Base-by-base conservation (phyloP, 176 grass and related monocot genomes). In the Guadua angustifolia region DNA sequence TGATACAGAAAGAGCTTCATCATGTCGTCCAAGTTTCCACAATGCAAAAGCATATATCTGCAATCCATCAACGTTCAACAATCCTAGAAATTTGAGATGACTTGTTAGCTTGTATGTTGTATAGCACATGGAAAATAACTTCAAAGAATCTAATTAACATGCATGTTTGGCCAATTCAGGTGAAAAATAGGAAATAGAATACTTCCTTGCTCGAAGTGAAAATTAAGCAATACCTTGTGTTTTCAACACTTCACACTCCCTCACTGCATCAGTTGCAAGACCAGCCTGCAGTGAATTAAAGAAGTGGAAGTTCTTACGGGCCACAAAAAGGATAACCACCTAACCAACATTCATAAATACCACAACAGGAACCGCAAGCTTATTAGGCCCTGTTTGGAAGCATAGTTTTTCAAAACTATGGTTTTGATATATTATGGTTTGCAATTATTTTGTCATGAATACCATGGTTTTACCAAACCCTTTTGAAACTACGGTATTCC, bases 1-100 rank as follows among this genome's bases (percentile, higher is more conserved):
- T 60, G 91, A 92, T 78, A 93, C 62, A 51, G 83, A 78, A 39
- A 98, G 89, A 83, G 93, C 91, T 83, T 83, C 81, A 18, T 98
- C 84, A 39, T 45, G 76, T 19, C 44, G 91, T 61, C 92, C 92
- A 83, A 78, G 77, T 91, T 93, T 98, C 89, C 91, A 98, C 85
- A 98, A 88, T 90, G 93, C 82, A 91, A 98, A 19, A 88, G 93
- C 92, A 78, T 98, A 93, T 87, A 95, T 83, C 87, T 95, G 95
- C 64, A 98, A 86, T 71, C 93, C 93, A n/a, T 95, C 89, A 38
- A 44, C 5, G 26, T 70, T 92, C 72, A 95, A 78, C 53, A 92
- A 69, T 65, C 95, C 95, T 98, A 85, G 16, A 75, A 88, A 83
- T 85, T 85, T 78, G 68, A 58, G 25, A 85, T 10, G 13, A 79